Conservation (phyloP, 495 filamentous ascomycete genomes). For the Penicillium antarcticum region DNA sequence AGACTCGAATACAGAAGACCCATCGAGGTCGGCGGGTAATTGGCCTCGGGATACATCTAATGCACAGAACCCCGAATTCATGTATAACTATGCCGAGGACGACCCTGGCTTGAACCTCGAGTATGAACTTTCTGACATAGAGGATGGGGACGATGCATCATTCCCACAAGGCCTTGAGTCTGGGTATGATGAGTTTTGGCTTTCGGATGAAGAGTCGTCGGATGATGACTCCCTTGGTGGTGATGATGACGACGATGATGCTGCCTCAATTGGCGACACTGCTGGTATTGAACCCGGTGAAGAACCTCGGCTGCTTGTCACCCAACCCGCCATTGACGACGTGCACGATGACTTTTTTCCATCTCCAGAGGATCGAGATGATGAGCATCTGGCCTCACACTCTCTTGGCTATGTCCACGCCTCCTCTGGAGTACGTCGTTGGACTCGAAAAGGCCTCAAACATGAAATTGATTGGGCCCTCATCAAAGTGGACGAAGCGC, state of each 20-base stretch:
- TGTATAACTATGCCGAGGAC: slow-evolving; percentile 33
- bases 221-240: slow-evolving; percentile 41
- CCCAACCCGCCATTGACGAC: slow-evolving; percentile 85
- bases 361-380: slow-evolving; percentile 57
- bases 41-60: slow-evolving; percentile 20
- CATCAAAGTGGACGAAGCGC: slow-evolving; percentile 71
- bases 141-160: slow-evolving; percentile 40
- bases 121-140: slow-evolving; percentile 48
- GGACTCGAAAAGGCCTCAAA: slow-evolving; percentile 58
- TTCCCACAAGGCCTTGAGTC: slow-evolving; percentile 26
- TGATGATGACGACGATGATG: slow-evolving; percentile 55
- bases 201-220: slow-evolving; percentile 46
- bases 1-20: slow-evolving; percentile 27
- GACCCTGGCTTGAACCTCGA: slow-evolving; percentile 36
- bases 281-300: slow-evolving; percentile 74
- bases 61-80: slow-evolving; percentile 20
- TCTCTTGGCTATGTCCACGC: slow-evolving; percentile 80
- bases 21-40: slow-evolving; percentile 35
- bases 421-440: slow-evolving; percentile 80
- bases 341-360: slow-evolving; percentile 76
- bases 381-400: slow-evolving; percentile 73
- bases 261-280: slow-evolving; percentile 74
- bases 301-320: slow-evolving; percentile 68
- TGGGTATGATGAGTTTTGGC: slow-evolving; percentile 35
- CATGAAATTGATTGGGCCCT: slow-evolving; percentile 98